Percentiles rank a stretch among this genome's conserved stretches.
phyloP scores from a whole-genome alignment of 2,329 filamentous ascomycete species.

The Endothia cerciana region DNA sequence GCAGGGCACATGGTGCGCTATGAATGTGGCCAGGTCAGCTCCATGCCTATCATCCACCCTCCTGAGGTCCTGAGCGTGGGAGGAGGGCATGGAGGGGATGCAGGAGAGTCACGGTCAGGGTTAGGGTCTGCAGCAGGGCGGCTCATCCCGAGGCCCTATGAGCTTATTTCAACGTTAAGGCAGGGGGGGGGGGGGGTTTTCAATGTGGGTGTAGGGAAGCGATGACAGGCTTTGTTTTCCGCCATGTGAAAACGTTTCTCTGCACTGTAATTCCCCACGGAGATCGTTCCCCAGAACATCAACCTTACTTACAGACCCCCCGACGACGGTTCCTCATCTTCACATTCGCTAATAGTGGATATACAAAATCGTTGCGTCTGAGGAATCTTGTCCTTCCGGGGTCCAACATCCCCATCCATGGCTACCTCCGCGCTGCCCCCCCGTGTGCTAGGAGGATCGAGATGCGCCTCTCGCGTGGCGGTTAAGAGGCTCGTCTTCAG shows the following conservation, averaged over 20 bases:
- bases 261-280: not conserved
- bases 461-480: not conserved
- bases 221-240: not conserved
- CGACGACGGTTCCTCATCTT: not conserved
- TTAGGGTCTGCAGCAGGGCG: not conserved
- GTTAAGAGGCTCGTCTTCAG: not conserved
- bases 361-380: not conserved
- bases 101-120: not conserved
- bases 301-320: no score
- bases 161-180: not conserved
- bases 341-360: not conserved
- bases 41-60: not conserved
- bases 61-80: no score
- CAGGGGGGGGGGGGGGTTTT: not conserved
- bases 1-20: not conserved
- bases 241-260: not conserved
- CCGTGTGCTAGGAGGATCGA: not conserved
- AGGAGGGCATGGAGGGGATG: no score
- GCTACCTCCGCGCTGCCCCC: not conserved
- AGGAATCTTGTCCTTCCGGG: not conserved
- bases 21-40: not conserved
- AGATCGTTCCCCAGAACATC: not conserved
- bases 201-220: not conserved
- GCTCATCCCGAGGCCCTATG: not conserved
- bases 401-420: not conserved